These are phyloP conservation scores for Thozetella sp. DNA, from an alignment of 495 filamentous ascomycete species.

Conservation along the genomic window DNA sequence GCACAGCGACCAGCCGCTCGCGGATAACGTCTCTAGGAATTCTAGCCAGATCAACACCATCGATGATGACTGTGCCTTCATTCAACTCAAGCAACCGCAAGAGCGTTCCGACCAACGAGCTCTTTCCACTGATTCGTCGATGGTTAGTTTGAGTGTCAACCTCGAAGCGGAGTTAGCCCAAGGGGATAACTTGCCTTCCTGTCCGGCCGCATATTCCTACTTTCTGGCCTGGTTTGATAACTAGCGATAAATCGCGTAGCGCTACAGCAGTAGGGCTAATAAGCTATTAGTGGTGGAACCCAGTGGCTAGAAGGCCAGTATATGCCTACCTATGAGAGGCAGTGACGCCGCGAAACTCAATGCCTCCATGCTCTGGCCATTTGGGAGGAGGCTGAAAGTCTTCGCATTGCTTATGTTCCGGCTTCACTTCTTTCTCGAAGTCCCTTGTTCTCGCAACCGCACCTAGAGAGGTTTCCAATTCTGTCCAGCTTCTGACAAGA, in stretches of 20 bases:
- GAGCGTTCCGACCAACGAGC: conserved; percentile 31
- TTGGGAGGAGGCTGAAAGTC: conserved; percentile 17
- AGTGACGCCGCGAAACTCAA: conserved; percentile 35
- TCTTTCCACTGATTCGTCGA: conserved; percentile 33
- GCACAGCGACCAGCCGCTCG: conserved; percentile 36
- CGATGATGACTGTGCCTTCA: conserved; percentile 31
- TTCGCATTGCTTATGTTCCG: conserved; percentile 26
- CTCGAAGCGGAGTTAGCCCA: no score
- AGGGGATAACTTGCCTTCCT: conserved; percentile 8
- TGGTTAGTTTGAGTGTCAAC: not conserved
- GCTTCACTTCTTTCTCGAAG: conserved; percentile 35
- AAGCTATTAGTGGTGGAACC: not conserved
- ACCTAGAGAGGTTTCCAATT: conserved; percentile 54
- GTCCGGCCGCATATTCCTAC: conserved; percentile 33
- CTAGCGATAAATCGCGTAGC: conserved; percentile 32
- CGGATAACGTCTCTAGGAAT: conserved; percentile 31
- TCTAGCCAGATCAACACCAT: conserved; percentile 30
- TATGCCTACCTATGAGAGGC: conserved; percentile 26
- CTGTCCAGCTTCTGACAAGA: conserved; percentile 43
- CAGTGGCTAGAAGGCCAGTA: not conserved
- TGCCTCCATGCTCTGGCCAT: conserved; percentile 34
- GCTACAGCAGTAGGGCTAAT: conserved; percentile 15
- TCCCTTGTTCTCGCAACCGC: conserved; percentile 45
- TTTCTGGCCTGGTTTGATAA: conserved; percentile 36
- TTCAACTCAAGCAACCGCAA: conserved; percentile 32